These are phyloP conservation scores for Lathyrus sativus DNA, from an alignment of 306 rosid genomes.

Conservation along the genomic window DNA sequence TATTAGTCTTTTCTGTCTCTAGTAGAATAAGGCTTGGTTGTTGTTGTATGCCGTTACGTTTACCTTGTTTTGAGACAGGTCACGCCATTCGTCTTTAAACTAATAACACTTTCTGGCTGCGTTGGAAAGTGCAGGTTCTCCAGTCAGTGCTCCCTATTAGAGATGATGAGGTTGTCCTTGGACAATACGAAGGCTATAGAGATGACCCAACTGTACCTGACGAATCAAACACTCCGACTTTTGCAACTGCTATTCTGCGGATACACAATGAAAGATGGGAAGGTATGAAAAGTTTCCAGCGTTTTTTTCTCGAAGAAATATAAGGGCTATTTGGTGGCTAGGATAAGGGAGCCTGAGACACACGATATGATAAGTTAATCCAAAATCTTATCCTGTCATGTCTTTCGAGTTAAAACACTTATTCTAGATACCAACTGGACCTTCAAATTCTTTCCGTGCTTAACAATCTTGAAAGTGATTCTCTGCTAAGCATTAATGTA, in stretches of 20 bases:
- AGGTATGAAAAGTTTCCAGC: constrained; percentile 50
- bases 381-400: too few relatives aligned
- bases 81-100: constrained; percentile 4
- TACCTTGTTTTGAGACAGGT: constrained; percentile 20
- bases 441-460: constrained; percentile 1
- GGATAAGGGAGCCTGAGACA: too few relatives aligned
- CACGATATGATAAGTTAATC: too few relatives aligned
- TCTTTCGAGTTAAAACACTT: too few relatives aligned
- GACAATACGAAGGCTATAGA: constrained; percentile 94
- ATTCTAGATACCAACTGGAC: not conserved
- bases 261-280: constrained; percentile 99
- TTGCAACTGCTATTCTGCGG: constrained; percentile 79
- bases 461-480: constrained; percentile 16
- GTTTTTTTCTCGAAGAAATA: not conserved
- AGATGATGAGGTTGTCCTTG: constrained; percentile 90
- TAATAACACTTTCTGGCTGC: constrained; percentile 25
- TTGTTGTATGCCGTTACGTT: constrained; percentile 3
- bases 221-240: constrained; percentile 92
- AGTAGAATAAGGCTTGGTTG: too few relatives aligned
- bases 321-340: too few relatives aligned
- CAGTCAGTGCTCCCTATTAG: constrained; percentile 81
- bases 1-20: not conserved
- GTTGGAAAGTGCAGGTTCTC: constrained; percentile 68
- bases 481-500: constrained; percentile 2
- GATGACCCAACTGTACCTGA: constrained; percentile 97